Evolutionary conservation across 371 early-diverging fungal species (phyloP).

Genomic region (Coemansia sp.): DNA sequence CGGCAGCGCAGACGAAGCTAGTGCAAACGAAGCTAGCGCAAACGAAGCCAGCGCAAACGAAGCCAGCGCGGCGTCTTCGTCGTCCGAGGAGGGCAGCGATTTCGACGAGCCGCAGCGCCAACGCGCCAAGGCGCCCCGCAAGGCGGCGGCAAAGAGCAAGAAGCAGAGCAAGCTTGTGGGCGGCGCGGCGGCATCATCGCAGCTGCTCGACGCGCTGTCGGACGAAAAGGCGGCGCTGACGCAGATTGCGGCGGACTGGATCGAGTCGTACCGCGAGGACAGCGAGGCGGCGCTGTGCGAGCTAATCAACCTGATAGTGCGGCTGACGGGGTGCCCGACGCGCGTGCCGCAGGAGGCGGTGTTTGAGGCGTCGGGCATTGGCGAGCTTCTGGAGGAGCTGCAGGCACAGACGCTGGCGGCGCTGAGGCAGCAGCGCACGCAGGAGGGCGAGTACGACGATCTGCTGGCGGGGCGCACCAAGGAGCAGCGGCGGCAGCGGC

Average conservation of each 20-base stretch:
- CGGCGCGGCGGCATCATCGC: not conserved
- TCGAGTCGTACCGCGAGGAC: slow-evolving; percentile 51
- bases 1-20: not conserved
- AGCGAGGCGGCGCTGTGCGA: slow-evolving; percentile 34
- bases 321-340: slow-evolving; percentile 44
- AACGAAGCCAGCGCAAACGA: not conserved
- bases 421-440: slow-evolving; percentile 27
- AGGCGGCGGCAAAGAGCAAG: slow-evolving; percentile 8
- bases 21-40: slow-evolving; percentile 8
- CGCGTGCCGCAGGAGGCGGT: slow-evolving; percentile 25
- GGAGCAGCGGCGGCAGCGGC: slow-evolving; percentile 59
- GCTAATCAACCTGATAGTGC: slow-evolving; percentile 40
- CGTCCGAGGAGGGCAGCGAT: slow-evolving; percentile 32
- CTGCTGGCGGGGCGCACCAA: slow-evolving; percentile 64
- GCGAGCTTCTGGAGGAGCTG: slow-evolving; percentile 46
- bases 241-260: slow-evolving; percentile 58
- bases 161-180: not conserved
- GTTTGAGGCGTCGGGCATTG: slow-evolving; percentile 48
- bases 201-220: slow-evolving; percentile 34
- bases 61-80: too few relatives aligned
- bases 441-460: slow-evolving; percentile 64
- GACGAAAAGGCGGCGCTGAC: slow-evolving; percentile 46
- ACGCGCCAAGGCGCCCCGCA: slow-evolving; percentile 4
- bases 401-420: slow-evolving; percentile 48
- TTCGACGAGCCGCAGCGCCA: slow-evolving; percentile 13